These are phyloP conservation scores for Pistacia integerrima DNA, from an alignment of 345 rosid species.

Conservation along the genomic window DNA sequence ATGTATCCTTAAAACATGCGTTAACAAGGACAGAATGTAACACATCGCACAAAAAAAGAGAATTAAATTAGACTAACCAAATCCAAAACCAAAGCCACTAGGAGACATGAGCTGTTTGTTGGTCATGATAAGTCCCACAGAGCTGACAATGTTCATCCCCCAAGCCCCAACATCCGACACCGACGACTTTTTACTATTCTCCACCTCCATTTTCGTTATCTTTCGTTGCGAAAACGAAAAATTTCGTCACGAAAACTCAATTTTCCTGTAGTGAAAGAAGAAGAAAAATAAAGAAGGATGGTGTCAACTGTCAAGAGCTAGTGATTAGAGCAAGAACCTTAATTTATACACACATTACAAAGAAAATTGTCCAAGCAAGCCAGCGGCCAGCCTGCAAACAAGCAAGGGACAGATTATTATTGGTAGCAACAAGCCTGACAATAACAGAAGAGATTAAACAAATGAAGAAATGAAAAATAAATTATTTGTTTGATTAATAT, in stretches of 20 bases:
- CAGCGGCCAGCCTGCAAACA: background rate
- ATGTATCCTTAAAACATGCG: too few relatives aligned
- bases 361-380: background rate
- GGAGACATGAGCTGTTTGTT: conserved; percentile 96
- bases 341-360: too few relatives aligned
- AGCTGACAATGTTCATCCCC: conserved; percentile 89
- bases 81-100: conserved; percentile 70
- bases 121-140: conserved; percentile 95
- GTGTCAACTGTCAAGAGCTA: too few relatives aligned
- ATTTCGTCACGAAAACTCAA: background rate
- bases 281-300: background rate
- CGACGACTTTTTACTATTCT: conserved; percentile 58
- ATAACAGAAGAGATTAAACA: background rate
- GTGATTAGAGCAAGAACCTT: too few relatives aligned
- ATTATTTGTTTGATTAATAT: background rate
- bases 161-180: conserved; percentile 92
- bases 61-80: conserved; percentile 47
- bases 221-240: background rate
- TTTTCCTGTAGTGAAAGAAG: background rate
- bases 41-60: too few relatives aligned
- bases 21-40: background rate
- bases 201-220: conserved; percentile 40
- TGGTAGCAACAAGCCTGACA: background rate
- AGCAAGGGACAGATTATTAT: background rate
- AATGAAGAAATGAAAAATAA: background rate